A percentile compares a stretch with the other conserved stretches of the same genome.
phyloP scores from a whole-genome alignment of 345 rosid species.

The Bruguiera parviflora region DNA sequence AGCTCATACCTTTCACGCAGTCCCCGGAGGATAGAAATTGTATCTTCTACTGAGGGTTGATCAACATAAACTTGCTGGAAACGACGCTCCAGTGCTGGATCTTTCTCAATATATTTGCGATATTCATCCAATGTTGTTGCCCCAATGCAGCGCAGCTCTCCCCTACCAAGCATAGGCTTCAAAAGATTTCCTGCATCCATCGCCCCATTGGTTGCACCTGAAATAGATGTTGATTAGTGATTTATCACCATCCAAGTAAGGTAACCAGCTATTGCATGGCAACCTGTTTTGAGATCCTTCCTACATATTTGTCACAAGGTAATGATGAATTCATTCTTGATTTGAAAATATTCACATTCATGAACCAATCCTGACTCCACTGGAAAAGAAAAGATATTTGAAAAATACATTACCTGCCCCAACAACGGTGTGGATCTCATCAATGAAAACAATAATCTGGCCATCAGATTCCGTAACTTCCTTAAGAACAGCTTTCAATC shows the following conservation, averaged over 20 bases:
- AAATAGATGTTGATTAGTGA: conserved; percentile 17
- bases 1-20: conserved; percentile 97
- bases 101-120: conserved; percentile 96
- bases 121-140: conserved; percentile 97
- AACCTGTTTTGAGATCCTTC: neutral
- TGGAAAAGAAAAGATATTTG: neutral
- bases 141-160: conserved; percentile 93
- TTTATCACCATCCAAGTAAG: neutral
- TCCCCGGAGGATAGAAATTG: conserved; percentile 90
- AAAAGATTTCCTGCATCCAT: conserved; percentile 99
- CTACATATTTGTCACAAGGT: neutral
- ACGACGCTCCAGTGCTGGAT: conserved; percentile 98
- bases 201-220: conserved; percentile 99
- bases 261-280: neutral
- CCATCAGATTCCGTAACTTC: conserved; percentile 98
- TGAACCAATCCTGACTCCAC: neutral
- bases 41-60: conserved; percentile 91
- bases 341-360: neutral
- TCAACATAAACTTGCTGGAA: conserved; percentile 98
- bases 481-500: conserved; percentile 91
- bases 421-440: conserved; percentile 98
- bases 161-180: conserved; percentile 99
- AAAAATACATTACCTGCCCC: conserved; percentile 72
- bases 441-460: conserved; percentile 84
- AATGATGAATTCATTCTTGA: neutral